A percentile compares a stretch with the other conserved stretches of the same genome.
These are phyloP conservation scores for Penicillium psychrofluorescens DNA, from an alignment of 495 filamentous ascomycete species.

Conservation along the genomic window DNA sequence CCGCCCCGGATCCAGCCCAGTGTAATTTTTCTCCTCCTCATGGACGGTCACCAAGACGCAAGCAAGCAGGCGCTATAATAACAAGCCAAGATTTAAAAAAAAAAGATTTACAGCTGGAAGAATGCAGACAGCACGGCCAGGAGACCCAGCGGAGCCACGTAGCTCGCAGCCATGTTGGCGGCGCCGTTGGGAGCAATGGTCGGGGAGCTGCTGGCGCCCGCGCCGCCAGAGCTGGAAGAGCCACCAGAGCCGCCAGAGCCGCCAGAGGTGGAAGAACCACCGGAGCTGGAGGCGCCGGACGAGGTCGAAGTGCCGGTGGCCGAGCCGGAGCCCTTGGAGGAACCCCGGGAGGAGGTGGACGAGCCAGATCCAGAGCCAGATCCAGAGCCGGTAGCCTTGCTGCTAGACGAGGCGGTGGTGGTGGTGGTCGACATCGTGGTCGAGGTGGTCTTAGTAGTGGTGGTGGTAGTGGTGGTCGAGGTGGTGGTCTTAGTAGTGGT, in stretches of 20 bases:
- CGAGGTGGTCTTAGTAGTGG: slow-evolving; percentile 9
- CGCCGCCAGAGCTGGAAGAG: slow-evolving; percentile 5
- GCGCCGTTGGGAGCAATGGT: slow-evolving; percentile 17
- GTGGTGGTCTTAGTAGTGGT: background rate
- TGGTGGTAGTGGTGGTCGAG: slow-evolving; percentile 6
- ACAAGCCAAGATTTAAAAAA: background rate
- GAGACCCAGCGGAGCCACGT: slow-evolving; percentile 19
- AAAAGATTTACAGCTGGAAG: slow-evolving; percentile 26
- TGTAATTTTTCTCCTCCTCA: slow-evolving; percentile 8
- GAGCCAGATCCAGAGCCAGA: no score
- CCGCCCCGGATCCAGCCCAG: slow-evolving; percentile 19
- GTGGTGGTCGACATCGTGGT: slow-evolving; percentile 11
- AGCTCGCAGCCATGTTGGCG: slow-evolving; percentile 15
- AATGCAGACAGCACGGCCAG: slow-evolving; percentile 28
- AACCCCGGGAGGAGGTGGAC: background rate
- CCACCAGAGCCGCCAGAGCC: slow-evolving; percentile 9
- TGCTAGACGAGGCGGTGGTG: slow-evolving; percentile 8
- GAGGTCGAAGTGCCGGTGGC: no score
- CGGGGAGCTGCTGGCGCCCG: slow-evolving; percentile 13
- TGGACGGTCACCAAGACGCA: slow-evolving; percentile 5
- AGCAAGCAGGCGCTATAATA: background rate
- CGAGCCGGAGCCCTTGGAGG: slow-evolving; percentile 8
- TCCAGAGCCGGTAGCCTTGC: slow-evolving; percentile 2
- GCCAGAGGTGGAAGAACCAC: slow-evolving; percentile 5
- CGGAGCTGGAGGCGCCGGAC: slow-evolving; percentile 11